phyloP scores from a whole-genome alignment of 495 filamentous ascomycete genomes.

The Amniculicola lignicola region DNA sequence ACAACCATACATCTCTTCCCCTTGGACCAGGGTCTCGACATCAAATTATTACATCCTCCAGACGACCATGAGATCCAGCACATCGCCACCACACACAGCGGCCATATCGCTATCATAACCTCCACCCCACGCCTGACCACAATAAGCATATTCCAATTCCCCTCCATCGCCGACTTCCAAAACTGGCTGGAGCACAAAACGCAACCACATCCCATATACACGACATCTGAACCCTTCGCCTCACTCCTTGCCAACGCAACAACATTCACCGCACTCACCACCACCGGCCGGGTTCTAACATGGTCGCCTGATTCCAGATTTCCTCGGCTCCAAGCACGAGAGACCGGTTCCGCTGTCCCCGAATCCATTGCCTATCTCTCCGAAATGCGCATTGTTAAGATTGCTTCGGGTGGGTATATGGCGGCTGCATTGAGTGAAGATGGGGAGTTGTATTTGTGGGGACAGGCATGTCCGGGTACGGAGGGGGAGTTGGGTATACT shows the following conservation, averaged over 20 bases:
- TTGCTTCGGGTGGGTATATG: constrained; percentile 22
- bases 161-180: neutral
- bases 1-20: too few relatives aligned
- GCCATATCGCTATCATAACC: too few relatives aligned
- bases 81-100: too few relatives aligned
- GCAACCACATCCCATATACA: neutral
- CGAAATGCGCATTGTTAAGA: constrained; percentile 8
- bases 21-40: too few relatives aligned
- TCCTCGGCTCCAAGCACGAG: constrained; percentile 11
- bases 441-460: constrained; percentile 26
- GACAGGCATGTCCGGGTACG: constrained; percentile 6
- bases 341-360: neutral
- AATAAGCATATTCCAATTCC: constrained; percentile 5
- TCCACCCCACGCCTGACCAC: too few relatives aligned
- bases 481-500: neutral
- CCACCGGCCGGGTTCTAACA: constrained; percentile 8
- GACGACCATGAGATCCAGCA: too few relatives aligned
- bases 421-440: constrained; percentile 15
- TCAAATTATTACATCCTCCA: too few relatives aligned
- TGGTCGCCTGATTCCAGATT: constrained; percentile 13
- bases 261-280: constrained; percentile 12
- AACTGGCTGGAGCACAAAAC: neutral
- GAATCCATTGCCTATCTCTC: constrained; percentile 10
- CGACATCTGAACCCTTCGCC: neutral
- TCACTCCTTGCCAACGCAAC: constrained; percentile 11